Conservation (phyloP, 805 yeast genomes). For the Debaryomyces prosopidis region DNA sequence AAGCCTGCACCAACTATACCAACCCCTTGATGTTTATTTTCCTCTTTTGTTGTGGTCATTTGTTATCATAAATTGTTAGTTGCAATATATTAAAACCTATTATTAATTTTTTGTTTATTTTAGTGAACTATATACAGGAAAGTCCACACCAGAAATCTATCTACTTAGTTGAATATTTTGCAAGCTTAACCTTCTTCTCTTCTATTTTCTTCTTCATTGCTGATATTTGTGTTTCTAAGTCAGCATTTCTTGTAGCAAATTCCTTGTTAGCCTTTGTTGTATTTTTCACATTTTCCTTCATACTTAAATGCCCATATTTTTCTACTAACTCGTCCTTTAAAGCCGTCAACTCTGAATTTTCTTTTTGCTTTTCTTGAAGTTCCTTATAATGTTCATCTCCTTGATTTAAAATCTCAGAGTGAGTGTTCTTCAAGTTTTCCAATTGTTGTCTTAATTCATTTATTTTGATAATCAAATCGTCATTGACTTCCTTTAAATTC, state of each 20-base stretch:
- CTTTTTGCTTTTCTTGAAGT: constrained; percentile 18
- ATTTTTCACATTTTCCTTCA: constrained; percentile 38
- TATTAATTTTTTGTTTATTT: neutral
- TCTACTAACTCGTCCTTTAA: constrained; percentile 17
- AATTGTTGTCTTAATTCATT: constrained; percentile 27
- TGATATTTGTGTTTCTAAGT: constrained; percentile 34
- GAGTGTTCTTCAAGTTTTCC: constrained; percentile 32
- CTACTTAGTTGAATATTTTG: constrained; percentile 7
- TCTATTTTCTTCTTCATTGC: constrained; percentile 24
- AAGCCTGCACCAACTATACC: constrained; percentile 88
- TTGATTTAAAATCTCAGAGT: constrained; percentile 36
- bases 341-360: constrained; percentile 16
- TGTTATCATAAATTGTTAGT: neutral
- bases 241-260: constrained; percentile 31
- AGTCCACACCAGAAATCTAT: neutral
- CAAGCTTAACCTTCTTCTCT: constrained; percentile 26
- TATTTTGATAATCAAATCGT: constrained; percentile 29
- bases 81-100: neutral
- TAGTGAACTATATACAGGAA: constrained; percentile 4
- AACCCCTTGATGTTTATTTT: constrained; percentile 14
- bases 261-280: constrained; percentile 43
- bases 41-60: neutral
- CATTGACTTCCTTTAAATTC: constrained; percentile 38
- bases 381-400: constrained; percentile 24
- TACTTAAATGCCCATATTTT: constrained; percentile 31